Percentiles rank a stretch among this genome's conserved stretches.
Evolutionary conservation across 192 early-diverging fungal genomes (phyloP).

Genomic region (Coemansia furcata): DNA sequence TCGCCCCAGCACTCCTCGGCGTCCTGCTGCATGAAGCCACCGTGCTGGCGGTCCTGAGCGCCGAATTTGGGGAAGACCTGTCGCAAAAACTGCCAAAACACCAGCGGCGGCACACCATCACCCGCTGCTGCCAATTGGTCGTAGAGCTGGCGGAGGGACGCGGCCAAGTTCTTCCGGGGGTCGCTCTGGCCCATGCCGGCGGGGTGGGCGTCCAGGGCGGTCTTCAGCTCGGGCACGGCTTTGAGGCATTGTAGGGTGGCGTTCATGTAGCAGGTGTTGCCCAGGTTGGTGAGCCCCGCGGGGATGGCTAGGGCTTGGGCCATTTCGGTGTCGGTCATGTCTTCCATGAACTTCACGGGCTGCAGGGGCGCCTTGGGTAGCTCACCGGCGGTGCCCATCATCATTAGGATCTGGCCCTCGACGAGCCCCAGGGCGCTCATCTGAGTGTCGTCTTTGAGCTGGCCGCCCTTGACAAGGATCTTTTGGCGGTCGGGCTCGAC

Average conservation of each 20-base stretch:
- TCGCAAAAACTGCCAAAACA: conserved; percentile 80
- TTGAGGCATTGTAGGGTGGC: conserved; percentile 92
- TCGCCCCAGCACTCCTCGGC: conserved; percentile 98
- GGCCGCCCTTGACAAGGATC: conserved; percentile 90
- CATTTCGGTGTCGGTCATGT: conserved; percentile 86
- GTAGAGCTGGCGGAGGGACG: conserved; percentile 72
- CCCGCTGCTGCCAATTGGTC: conserved; percentile 66
- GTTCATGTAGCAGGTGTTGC: conserved; percentile 92
- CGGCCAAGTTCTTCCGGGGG: conserved; percentile 58
- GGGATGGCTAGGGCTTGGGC: conserved; percentile 89
- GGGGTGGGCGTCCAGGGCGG: conserved; percentile 56
- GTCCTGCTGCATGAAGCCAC: conserved; percentile 88
- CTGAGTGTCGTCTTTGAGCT: conserved; percentile 85
- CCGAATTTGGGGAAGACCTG: conserved; percentile 83
- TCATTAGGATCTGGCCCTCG: conserved; percentile 66
- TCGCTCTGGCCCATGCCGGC: conserved; percentile 8
- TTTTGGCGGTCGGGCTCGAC: conserved; percentile 93
- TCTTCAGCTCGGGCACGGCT: conserved; percentile 78
- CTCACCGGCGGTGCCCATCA: conserved; percentile 97
- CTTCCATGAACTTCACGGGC: conserved; percentile 80
- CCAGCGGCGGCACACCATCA: conserved; percentile 71
- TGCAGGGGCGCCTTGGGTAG: conserved; percentile 78
- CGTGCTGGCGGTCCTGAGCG: conserved; percentile 66
- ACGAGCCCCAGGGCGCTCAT: conserved; percentile 73
- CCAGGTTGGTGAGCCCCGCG: conserved; percentile 84